Conservation (phyloP, 352 stramenopile species). For the Phytopythium montanum region DNA sequence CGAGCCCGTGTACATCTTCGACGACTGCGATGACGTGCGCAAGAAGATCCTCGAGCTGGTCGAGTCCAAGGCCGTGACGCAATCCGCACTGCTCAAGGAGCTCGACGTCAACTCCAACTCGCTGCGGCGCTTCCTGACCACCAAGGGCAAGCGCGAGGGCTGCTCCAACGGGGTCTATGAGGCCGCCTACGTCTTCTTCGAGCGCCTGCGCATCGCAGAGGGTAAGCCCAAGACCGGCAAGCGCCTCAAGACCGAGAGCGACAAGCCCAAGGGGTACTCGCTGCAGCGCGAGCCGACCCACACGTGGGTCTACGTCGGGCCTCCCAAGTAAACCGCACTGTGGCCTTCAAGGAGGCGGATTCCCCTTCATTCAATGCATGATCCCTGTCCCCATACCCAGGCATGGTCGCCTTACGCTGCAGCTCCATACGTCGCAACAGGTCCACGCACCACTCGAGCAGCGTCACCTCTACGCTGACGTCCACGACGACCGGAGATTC, state of each 20-base stretch:
- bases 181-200: conserved; percentile 49
- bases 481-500: neutral
- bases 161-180: conserved; percentile 48
- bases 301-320: neutral
- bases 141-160: conserved; percentile 44
- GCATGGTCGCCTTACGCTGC: neutral
- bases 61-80: conserved; percentile 30
- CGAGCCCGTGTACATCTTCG: conserved; percentile 39
- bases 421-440: neutral
- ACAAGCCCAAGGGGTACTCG: neutral
- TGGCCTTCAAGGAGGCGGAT: too few relatives aligned
- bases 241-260: conserved; percentile 30
- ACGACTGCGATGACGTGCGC: conserved; percentile 54
- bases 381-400: neutral
- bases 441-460: neutral
- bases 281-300: neutral
- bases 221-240: conserved; percentile 39
- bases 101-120: conserved; percentile 48
- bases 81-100: conserved; percentile 30
- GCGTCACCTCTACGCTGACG: neutral
- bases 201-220: conserved; percentile 46
- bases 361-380: neutral
- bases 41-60: conserved; percentile 43
- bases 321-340: neutral
- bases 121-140: conserved; percentile 39